Conservation (phyloP, 2,329 filamentous ascomycete species). For the Pseudomassariella vexata region DNA sequence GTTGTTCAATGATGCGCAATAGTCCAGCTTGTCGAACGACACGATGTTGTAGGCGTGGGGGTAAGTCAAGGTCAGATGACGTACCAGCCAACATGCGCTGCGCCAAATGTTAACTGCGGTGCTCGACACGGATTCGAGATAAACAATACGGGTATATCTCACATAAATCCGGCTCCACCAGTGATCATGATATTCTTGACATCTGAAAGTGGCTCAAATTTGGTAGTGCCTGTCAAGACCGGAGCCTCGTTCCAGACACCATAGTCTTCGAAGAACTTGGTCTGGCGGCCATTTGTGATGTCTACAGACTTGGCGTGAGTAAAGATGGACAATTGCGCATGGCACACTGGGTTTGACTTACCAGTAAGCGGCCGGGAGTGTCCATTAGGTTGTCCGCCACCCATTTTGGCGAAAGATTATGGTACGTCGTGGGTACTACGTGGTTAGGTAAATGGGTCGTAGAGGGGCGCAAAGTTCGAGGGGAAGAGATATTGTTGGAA, state of each 20-base stretch:
- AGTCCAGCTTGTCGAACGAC: slow-evolving; percentile 81
- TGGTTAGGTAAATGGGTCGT: too few species aligned
- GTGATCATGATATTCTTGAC: slow-evolving; percentile 80
- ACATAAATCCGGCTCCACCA: slow-evolving; percentile 83
- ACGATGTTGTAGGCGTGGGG: slow-evolving; percentile 70
- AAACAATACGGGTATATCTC: slow-evolving; percentile 26
- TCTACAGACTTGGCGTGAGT: too few species aligned
- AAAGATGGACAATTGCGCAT: too few species aligned
- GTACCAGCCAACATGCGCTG: slow-evolving; percentile 77
- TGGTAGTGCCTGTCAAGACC: slow-evolving; percentile 62
- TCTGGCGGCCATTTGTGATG: slow-evolving; percentile 7
- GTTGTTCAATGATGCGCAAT: slow-evolving; percentile 77
- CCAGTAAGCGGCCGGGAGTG: too few species aligned
- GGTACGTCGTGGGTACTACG: too few species aligned
- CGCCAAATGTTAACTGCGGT: slow-evolving; percentile 14
- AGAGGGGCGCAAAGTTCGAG: too few species aligned
- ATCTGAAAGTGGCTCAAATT: slow-evolving; percentile 61
- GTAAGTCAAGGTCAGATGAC: slow-evolving; percentile 71
- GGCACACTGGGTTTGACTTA: too few species aligned
- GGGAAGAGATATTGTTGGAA: too few species aligned
- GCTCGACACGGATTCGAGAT: not conserved
- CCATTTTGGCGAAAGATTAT: too few species aligned
- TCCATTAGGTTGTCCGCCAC: too few species aligned
- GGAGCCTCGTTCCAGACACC: slow-evolving; percentile 69
- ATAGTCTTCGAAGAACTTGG: slow-evolving; percentile 49